Percentiles rank a stretch among this genome's conserved stretches.
Evolutionary conservation across 306 rosid species (phyloP).

Genomic region (Dryas drummondii): DNA sequence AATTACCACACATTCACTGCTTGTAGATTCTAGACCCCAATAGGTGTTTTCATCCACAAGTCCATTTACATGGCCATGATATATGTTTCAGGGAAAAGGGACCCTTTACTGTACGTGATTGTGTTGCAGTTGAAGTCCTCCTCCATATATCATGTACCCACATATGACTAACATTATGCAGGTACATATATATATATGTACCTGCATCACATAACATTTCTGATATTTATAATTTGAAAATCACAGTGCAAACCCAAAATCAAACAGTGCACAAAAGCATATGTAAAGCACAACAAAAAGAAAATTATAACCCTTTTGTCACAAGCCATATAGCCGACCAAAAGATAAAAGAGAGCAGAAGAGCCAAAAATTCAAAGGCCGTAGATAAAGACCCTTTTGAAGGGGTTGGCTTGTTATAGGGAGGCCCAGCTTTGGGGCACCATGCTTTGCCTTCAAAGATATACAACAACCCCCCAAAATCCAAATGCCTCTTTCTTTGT

Average conservation of each 20-base stretch:
- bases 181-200: too few relatives aligned
- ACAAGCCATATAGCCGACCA: conserved; percentile 41
- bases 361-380: conserved; percentile 42
- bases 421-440: conserved; percentile 27
- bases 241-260: conserved; percentile 19
- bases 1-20: too few relatives aligned
- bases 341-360: conserved; percentile 36
- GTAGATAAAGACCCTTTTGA: conserved; percentile 35
- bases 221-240: not conserved
- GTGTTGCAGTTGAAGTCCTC: too few relatives aligned
- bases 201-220: not conserved
- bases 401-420: conserved; percentile 11
- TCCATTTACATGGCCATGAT: too few relatives aligned
- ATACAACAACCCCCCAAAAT: conserved; percentile 3
- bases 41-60: too few relatives aligned
- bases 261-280: conserved; percentile 27
- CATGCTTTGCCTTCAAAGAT: conserved; percentile 41
- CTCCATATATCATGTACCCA: too few relatives aligned
- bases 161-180: too few relatives aligned
- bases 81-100: too few relatives aligned
- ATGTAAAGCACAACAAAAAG: conserved; percentile 23
- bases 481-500: not conserved
- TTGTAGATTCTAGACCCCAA: too few relatives aligned
- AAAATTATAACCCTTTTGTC: conserved; percentile 33
- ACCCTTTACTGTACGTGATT: too few relatives aligned